Evolutionary conservation across 129 eudicot species (phyloP).

Genomic region (Tanacetum coccineum): DNA sequence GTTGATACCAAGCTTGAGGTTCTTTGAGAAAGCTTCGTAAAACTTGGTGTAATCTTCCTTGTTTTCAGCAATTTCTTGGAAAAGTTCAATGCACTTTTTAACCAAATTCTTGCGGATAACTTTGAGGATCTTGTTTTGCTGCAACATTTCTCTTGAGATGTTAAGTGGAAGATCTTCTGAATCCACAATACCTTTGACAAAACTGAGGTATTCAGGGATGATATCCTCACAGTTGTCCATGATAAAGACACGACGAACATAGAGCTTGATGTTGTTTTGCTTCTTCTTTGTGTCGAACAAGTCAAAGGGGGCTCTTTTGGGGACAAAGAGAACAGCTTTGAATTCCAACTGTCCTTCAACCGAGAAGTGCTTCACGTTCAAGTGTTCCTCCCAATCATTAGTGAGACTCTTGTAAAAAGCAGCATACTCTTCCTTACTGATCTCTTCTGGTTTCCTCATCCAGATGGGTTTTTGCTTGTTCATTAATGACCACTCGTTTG

Average conservation of each 20-base stretch:
- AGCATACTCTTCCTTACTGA: slow-evolving; percentile 67
- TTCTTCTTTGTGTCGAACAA: slow-evolving; percentile 68
- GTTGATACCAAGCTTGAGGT: slow-evolving; percentile 76
- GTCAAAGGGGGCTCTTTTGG: slow-evolving; percentile 76
- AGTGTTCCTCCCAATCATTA: slow-evolving; percentile 75
- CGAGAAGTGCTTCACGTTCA: slow-evolving; percentile 70
- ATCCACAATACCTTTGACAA: slow-evolving; percentile 81
- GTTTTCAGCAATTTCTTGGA: slow-evolving; percentile 26
- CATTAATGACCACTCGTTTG: slow-evolving; percentile 62
- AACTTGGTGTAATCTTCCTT: slow-evolving; percentile 75
- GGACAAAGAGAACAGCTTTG: slow-evolving; percentile 70
- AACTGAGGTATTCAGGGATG: slow-evolving; percentile 71
- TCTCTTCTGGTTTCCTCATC: slow-evolving; percentile 84
- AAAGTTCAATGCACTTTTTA: slow-evolving; percentile 24
- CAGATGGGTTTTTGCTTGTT: slow-evolving; percentile 82
- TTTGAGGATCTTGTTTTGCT: slow-evolving; percentile 25
- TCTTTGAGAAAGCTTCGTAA: slow-evolving; percentile 86
- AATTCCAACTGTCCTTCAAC: slow-evolving; percentile 77
- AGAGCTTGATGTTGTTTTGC: slow-evolving; percentile 85
- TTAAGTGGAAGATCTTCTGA: slow-evolving; percentile 84
- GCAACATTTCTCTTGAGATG: slow-evolving; percentile 49
- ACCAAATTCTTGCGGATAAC: slow-evolving; percentile 28
- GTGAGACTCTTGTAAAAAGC: slow-evolving; percentile 81
- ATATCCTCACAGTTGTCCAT: slow-evolving; percentile 89
- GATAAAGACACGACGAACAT: slow-evolving; percentile 79